Conservation (phyloP, 176 grass and related monocot genomes). For the Avena sativa region DNA sequence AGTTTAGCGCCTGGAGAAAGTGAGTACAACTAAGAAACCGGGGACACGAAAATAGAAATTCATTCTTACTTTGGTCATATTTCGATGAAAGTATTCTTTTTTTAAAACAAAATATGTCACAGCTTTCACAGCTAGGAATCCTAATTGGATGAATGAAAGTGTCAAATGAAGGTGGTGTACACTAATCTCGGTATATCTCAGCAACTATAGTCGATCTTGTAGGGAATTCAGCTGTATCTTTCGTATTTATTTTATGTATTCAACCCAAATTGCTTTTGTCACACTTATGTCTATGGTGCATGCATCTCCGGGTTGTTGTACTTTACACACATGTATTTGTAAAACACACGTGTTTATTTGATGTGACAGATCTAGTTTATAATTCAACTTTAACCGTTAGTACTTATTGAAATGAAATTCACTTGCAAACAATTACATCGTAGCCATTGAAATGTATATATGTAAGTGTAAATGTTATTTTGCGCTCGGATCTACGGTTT, state of each 20-base stretch:
- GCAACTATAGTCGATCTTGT: neutral
- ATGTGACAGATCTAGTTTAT: neutral
- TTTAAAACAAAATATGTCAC: neutral
- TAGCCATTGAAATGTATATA: neutral
- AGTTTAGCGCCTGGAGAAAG: no score
- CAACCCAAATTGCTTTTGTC: conserved; percentile 1
- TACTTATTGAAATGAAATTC: neutral
- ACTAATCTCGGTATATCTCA: neutral
- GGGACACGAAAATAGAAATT: no score
- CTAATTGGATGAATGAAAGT: neutral
- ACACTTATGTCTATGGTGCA: neutral
- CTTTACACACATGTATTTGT: neutral
- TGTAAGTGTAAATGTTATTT: neutral
- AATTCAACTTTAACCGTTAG: neutral
- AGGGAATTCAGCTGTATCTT: neutral
- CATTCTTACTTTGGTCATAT: neutral
- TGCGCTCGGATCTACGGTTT: neutral
- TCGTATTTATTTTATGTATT: neutral
- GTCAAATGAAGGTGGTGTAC: neutral
- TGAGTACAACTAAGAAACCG: no score
- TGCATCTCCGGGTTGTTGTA: neutral
- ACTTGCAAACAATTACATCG: neutral
- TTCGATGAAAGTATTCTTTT: neutral
- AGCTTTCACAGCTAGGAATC: neutral
- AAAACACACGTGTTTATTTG: neutral